Percentiles rank a stretch among this genome's conserved stretches.
phyloP scores from a whole-genome alignment of 75 land plant species.

The Pinus taeda region DNA sequence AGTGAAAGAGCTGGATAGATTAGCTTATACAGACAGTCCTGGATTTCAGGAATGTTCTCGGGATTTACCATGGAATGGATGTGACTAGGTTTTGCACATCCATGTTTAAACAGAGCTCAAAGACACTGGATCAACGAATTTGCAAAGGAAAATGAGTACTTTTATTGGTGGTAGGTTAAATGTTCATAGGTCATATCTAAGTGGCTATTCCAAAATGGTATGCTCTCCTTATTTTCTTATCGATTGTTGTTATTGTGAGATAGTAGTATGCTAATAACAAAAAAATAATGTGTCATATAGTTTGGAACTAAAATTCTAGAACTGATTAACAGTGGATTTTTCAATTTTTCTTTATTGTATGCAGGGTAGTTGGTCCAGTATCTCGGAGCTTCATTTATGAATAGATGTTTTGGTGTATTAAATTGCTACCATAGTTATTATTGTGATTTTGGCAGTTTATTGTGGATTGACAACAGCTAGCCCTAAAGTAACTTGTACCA shows the following conservation, averaged over 20 bases:
- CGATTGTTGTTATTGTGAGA: neutral
- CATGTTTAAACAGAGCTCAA: neutral
- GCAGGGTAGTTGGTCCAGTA: constrained; percentile 2
- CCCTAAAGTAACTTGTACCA: neutral
- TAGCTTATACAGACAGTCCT: neutral
- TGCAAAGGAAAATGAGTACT: neutral
- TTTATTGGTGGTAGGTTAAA: neutral
- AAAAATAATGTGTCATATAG: neutral
- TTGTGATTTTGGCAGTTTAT: neutral
- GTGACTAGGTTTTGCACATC: neutral
- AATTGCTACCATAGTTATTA: neutral
- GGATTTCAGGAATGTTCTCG: neutral
- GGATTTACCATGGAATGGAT: neutral
- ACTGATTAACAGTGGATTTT: neutral
- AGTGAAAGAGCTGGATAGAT: neutral
- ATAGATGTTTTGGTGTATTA: neutral
- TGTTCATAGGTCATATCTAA: neutral
- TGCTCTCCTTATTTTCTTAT: neutral
- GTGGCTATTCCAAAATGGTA: neutral
- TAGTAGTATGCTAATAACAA: neutral
- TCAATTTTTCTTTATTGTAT: neutral
- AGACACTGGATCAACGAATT: neutral
- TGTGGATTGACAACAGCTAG: neutral
- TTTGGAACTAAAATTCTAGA: neutral
- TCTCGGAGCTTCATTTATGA: constrained; percentile 1